These are phyloP conservation scores for Lasiosphaeriaceae sp. DNA, from an alignment of 495 filamentous ascomycete species.

Conservation along the genomic window DNA sequence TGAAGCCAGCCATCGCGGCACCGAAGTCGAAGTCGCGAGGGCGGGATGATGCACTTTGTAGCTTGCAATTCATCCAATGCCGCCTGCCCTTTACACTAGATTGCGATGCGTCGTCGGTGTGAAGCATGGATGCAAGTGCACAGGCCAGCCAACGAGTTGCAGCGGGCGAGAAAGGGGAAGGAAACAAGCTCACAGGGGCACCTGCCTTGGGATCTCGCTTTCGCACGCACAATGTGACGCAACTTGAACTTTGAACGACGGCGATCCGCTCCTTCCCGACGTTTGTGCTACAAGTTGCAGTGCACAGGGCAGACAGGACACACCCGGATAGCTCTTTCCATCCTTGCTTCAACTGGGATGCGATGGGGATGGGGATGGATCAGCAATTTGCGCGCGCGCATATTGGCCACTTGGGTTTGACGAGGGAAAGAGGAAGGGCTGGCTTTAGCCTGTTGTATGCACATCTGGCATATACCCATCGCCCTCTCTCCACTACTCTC, in stretches of 20 bases:
- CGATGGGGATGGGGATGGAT: neutral
- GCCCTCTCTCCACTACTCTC: neutral
- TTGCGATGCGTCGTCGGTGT: too few relatives aligned
- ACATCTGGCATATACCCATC: conserved; percentile 17
- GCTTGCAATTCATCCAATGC: too few relatives aligned
- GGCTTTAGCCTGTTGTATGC: conserved; percentile 23
- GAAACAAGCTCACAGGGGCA: conserved; percentile 2
- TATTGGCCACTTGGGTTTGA: conserved; percentile 4
- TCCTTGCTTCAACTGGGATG: neutral
- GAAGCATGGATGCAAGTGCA: neutral
- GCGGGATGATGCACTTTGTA: too few relatives aligned
- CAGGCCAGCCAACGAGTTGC: too few relatives aligned
- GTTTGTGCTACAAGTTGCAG: conserved; percentile 11
- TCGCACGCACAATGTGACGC: too few relatives aligned
- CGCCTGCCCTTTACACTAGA: too few relatives aligned
- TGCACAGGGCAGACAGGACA: too few relatives aligned
- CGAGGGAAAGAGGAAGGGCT: neutral
- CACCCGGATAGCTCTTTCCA: neutral
- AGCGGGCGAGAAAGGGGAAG: neutral
- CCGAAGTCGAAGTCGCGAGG: too few relatives aligned
- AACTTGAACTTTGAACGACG: conserved; percentile 4
- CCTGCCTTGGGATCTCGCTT: too few relatives aligned
- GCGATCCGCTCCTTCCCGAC: conserved; percentile 15
- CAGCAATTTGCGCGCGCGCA: conserved; percentile 8
- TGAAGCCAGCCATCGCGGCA: too few relatives aligned